These are phyloP conservation scores for Xylariaceae sp. DNA, from an alignment of 2,329 filamentous ascomycete genomes.

Conservation along the genomic window DNA sequence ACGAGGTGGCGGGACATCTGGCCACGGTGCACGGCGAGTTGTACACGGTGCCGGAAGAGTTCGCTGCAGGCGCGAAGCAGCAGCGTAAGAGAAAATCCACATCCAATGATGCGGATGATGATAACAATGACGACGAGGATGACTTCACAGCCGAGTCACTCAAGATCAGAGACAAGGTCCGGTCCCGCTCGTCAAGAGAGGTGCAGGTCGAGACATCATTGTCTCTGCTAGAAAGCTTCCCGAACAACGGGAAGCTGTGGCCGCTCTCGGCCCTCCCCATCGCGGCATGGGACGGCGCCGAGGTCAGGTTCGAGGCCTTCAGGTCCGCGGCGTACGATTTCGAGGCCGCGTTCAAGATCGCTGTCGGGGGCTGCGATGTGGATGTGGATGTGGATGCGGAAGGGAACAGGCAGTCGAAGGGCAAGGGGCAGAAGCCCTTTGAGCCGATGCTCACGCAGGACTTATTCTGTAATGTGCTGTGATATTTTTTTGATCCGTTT, in stretches of 20 bases:
- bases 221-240: constrained; percentile 46
- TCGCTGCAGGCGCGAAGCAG: too few relatives aligned
- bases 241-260: constrained; percentile 38
- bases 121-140: constrained; percentile 23
- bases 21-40: constrained; percentile 76
- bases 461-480: constrained; percentile 57
- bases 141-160: too few relatives aligned
- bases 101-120: constrained; percentile 24
- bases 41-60: constrained; percentile 67
- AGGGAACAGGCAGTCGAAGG: too few relatives aligned
- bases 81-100: too few relatives aligned
- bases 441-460: constrained; percentile 44
- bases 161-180: constrained; percentile 24
- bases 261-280: constrained; percentile 48
- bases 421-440: constrained; percentile 25
- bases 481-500: too few relatives aligned
- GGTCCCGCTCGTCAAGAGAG: constrained; percentile 15
- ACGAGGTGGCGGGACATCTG: constrained; percentile 47
- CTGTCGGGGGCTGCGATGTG: constrained; percentile 60
- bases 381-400: too few relatives aligned
- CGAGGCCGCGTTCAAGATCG: constrained; percentile 51
- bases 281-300: constrained; percentile 58
- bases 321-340: constrained; percentile 46
- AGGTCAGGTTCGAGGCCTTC: constrained; percentile 36
- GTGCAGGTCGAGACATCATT: constrained; percentile 39